Percentiles rank a stretch among this genome's conserved stretches.
Conservation (phyloP, 2,329 filamentous ascomycete genomes). For the Penicillium sp. region DNA sequence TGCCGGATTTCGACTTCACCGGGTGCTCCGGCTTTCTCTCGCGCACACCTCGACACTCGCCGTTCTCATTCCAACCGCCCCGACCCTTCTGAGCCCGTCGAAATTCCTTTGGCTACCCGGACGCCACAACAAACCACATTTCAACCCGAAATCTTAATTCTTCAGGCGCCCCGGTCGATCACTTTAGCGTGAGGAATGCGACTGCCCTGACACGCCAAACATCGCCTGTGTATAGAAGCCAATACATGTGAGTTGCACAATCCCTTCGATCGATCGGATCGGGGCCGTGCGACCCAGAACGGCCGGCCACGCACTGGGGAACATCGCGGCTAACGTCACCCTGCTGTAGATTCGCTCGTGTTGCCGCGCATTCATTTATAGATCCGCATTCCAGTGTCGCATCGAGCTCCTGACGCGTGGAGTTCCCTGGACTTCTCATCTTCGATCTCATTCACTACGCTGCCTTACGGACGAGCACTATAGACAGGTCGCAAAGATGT, state of each 20-base stretch:
- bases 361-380: not conserved
- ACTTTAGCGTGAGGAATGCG: slow-evolving; percentile 6
- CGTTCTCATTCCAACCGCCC: not conserved
- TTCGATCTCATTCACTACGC: too few species aligned
- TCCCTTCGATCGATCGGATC: not conserved
- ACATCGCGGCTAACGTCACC: too few species aligned
- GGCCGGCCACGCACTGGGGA: too few species aligned
- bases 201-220: not conserved
- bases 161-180: slow-evolving; percentile 4
- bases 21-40: not conserved
- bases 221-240: not conserved
- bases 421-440: not conserved
- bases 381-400: not conserved
- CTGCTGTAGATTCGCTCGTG: not conserved
- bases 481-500: slow-evolving; percentile 33
- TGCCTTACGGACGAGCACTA: too few species aligned
- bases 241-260: not conserved
- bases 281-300: too few species aligned
- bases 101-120: slow-evolving; percentile 5
- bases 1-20: not conserved
- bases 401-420: not conserved
- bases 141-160: slow-evolving; percentile 6
- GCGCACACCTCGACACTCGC: not conserved
- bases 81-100: slow-evolving; percentile 2
- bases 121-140: slow-evolving; percentile 5